phyloP scores from a whole-genome alignment of 2,329 filamentous ascomycete species.

The Cytospora mali region DNA sequence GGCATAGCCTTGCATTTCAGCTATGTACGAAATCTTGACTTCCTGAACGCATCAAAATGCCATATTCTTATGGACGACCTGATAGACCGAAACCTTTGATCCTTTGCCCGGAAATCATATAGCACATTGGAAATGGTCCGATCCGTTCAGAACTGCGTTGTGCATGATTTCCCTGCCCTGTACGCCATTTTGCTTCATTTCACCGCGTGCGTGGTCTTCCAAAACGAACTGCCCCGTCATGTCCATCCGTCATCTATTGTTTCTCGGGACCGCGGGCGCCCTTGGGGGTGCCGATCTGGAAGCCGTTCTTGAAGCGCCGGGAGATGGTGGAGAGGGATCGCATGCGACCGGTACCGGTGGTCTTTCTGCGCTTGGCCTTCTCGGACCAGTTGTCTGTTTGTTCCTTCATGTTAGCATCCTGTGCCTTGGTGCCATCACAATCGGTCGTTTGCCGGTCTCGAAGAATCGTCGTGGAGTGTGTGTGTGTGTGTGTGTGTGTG shows the following conservation, averaged over 20 bases:
- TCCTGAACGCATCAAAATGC: conserved; percentile 25
- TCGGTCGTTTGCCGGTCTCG: neutral
- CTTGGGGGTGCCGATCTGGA: conserved; percentile 89
- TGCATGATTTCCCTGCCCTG: conserved; percentile 35
- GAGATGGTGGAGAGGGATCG: conserved; percentile 90
- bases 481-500: no score
- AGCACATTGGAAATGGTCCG: conserved; percentile 27
- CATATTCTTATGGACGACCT: conserved; percentile 29
- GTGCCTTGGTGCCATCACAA: neutral
- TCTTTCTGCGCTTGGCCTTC: conserved; percentile 99
- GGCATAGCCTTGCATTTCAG: conserved; percentile 27
- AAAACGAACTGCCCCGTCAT: conserved; percentile 13
- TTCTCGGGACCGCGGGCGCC: conserved; percentile 68
- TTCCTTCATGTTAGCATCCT: conserved; percentile 31
- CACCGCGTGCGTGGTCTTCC: conserved; percentile 26
- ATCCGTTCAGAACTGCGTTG: conserved; percentile 28
- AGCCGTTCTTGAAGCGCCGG: conserved; percentile 96
- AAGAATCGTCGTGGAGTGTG: neutral
- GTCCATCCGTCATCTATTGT: conserved; percentile 36
- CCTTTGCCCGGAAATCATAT: conserved; percentile 27
- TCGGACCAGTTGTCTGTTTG: conserved; percentile 95
- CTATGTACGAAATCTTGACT: conserved; percentile 27
- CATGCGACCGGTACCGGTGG: conserved; percentile 94
- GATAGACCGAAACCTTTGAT: conserved; percentile 28
- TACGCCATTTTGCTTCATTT: conserved; percentile 27